Percentiles rank a stretch among this genome's conserved stretches.
Conservation (phyloP, 2,329 filamentous ascomycete genomes). For the Alternaria novae-zelandiae region DNA sequence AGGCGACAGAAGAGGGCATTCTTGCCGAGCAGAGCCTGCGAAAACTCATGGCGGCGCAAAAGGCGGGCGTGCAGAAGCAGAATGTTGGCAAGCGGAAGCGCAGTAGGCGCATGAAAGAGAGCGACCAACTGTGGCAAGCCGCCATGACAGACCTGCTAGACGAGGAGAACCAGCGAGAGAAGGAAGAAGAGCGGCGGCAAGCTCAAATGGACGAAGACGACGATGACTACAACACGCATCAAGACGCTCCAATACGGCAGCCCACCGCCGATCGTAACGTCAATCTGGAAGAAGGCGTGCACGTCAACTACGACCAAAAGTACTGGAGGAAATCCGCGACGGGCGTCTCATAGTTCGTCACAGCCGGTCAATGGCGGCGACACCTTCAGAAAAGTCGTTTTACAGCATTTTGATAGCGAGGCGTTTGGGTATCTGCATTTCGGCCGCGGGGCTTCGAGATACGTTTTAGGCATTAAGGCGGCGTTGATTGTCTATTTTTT, state of each 20-base stretch:
- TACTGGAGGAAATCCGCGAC: conserved; percentile 61
- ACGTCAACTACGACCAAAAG: conserved; percentile 66
- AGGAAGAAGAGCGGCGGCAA: conserved; percentile 29
- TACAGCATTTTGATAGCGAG: conserved; percentile 47
- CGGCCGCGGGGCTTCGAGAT: conserved; percentile 17
- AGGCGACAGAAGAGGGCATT: conserved; percentile 69
- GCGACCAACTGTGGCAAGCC: conserved; percentile 63
- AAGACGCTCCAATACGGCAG: conserved; percentile 32
- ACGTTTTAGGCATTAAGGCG: conserved; percentile 26
- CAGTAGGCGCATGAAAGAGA: conserved; percentile 44
- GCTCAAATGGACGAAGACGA: conserved; percentile 27
- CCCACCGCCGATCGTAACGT: conserved; percentile 38
- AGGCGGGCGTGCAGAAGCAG: conserved; percentile 53
- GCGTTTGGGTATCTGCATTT: conserved; percentile 44
- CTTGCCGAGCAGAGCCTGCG: conserved; percentile 69
- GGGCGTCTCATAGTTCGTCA: conserved; percentile 19
- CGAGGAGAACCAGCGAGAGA: conserved; percentile 46
- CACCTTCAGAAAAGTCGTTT: conserved; percentile 5
- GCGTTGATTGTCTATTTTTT: conserved; percentile 20
- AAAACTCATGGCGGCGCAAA: conserved; percentile 60
- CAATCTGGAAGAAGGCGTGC: conserved; percentile 48
- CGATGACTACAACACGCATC: conserved; percentile 25
- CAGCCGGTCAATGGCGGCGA: background rate
- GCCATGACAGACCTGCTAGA: conserved; percentile 59
- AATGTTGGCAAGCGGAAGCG: conserved; percentile 51